Base-by-base conservation (phyloP, 1,284 basidiomycete species). In the Anthracocystis walkeri region DNA sequence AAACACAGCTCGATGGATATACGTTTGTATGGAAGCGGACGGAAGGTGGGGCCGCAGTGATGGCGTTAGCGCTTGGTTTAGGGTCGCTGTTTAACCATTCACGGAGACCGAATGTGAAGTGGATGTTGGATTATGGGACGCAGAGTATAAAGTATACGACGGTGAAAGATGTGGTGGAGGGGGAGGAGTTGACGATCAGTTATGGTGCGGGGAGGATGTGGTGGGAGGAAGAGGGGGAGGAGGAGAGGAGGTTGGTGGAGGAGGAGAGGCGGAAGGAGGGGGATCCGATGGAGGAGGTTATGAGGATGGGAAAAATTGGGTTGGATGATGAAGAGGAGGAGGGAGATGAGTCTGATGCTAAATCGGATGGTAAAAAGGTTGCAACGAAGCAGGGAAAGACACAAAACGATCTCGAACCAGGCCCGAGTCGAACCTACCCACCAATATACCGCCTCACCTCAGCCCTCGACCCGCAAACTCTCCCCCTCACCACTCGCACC, bases 11-110 rank as follows among this genome's bases (percentile, higher is more conserved):
- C 16, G 92, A 95, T 75, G 90, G 92, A 54, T 95, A 95, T 83
- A 91, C 93, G 0, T 95, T 95, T 82, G 91, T 90, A 46, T 97
- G 93, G 83, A 73, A 73, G 52, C 92, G 77, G 49, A 89, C 90
- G 2, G 29, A 18, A 5, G 42, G 40, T 1, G 56, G 65, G 1
- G 25, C 25, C 16, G 61, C 63, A 4, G 45, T 76, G 7, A 93
- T 94, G 92, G 95, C 92, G 0, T 88, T 98, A 2, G 92, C 93
- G 0, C 86, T 96, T 0, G 95, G 95, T 1, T 87, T 96, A 29
- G 94, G 92, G 10, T 92, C 92, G 1, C 82, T 94, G 4, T 93
- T 94, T 86, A 94, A 93, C 78, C 90, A 90, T 0, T 86, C 88
- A 18, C 75, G 78, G 1, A 33, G 27, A 2, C 92, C 92, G 2